Evolutionary conservation across 2,329 filamentous ascomycete species (phyloP), one percentile per base, ranked within the genome.

Genomic region (Lecanicillium sp.): DNA sequence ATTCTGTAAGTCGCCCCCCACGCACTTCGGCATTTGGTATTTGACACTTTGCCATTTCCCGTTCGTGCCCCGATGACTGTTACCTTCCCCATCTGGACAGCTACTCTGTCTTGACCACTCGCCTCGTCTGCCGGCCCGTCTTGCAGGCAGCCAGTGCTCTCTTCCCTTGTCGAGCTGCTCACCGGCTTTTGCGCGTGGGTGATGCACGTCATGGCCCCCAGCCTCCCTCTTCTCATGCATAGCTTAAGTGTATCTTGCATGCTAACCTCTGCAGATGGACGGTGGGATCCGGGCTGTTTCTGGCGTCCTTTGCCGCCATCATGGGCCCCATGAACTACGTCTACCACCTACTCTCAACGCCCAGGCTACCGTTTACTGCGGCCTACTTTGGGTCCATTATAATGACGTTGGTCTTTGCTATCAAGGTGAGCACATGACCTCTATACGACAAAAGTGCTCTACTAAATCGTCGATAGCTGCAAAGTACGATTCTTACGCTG

Each of bases 311-410:
- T 78, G 90, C 89, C 21, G 88, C 91, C 56, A 79, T 97, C 70
- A 95, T 96, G 87, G 93, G 93, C 48, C 90, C 88, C 29, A 75
- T 83, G 70, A 77, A 82, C 57, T 98, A 97, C 67, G 67, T 83
- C 52, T 83, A 83, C 60, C 93, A 98, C 69, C 78, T 97, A 55
- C 71, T 90, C 49, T 97, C 91, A 49, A 81, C 84, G 46, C 78
- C 89, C 59, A 82, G 93, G 58, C 72, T 97, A 53, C 93, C 93
- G 3, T 97, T 97, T 64, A 96, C 91, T 24, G 86, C 85, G 37
- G 87, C 89, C 52, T 97, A 97, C 73, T 95, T 97, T 72, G 90
- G 90, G 44, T 93, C 89, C 53, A 95, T 97, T 61, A 79, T 74
- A 38, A 70, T 97, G 62, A 97, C 93, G 10, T 75, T 97, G 21